Conservation (phyloP, 2,329 filamentous ascomycete species). For the Aspergillus fructus region DNA sequence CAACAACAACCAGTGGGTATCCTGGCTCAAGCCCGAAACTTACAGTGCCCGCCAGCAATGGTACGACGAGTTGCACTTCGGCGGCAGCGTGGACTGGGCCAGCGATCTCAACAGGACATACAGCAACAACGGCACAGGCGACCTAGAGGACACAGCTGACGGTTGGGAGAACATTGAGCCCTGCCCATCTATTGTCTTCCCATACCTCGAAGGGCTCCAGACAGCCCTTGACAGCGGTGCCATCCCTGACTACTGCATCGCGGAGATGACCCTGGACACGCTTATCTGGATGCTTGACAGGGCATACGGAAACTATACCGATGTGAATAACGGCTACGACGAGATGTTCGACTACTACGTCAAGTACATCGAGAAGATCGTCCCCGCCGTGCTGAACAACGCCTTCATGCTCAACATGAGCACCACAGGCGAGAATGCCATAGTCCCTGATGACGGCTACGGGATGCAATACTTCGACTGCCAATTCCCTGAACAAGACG, state of each 20-base stretch:
- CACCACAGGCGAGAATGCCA: not conserved
- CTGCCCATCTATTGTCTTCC: not conserved
- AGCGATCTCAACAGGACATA: slow-evolving; percentile 24
- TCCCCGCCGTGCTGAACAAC: not conserved
- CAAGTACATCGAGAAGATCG: slow-evolving; percentile 4
- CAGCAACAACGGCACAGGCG: not conserved
- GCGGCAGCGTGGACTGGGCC: slow-evolving; percentile 40
- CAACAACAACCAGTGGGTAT: slow-evolving; percentile 24
- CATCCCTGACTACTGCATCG: not conserved
- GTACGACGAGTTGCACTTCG: slow-evolving; percentile 29
- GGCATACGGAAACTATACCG: slow-evolving; percentile 7
- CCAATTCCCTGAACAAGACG: not conserved
- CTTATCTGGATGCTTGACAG: slow-evolving; percentile 2
- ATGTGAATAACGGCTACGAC: slow-evolving; percentile 12
- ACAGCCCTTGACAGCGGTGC: not conserved
- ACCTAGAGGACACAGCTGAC: not conserved
- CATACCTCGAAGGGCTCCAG: not conserved
- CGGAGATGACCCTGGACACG: not conserved
- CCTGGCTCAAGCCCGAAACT: slow-evolving; percentile 28
- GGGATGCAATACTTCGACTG: not conserved
- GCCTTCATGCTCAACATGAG: not conserved
- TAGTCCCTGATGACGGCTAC: not conserved
- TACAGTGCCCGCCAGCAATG: slow-evolving; percentile 20
- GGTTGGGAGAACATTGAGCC: not conserved
- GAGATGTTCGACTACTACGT: slow-evolving; percentile 9